Evolutionary conservation across 805 yeast genomes (phyloP).

Genomic region (Pichia rugopelliculosa): DNA sequence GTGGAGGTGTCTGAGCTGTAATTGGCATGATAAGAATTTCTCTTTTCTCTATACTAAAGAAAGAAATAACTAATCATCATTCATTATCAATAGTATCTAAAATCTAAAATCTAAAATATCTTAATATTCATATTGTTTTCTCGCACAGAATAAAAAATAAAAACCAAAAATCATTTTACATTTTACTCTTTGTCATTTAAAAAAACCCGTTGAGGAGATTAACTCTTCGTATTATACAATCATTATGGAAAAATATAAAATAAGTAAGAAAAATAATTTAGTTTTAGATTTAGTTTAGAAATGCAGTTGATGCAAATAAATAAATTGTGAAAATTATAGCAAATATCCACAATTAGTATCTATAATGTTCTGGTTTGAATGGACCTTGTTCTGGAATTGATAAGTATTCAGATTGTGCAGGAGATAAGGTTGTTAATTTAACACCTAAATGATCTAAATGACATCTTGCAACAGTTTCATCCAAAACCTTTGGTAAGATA

Average conservation of each 20-base stretch:
- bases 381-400: conserved; percentile 92
- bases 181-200: no score
- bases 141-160: no score
- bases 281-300: neutral
- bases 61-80: no score
- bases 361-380: conserved; percentile 95
- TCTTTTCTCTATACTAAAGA: neutral
- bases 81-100: no score
- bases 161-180: no score
- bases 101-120: no score
- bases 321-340: neutral
- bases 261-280: neutral
- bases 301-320: conserved; percentile 29
- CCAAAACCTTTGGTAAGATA: conserved; percentile 94
- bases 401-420: conserved; percentile 88
- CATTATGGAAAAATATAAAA: conserved; percentile 3
- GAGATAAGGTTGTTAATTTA: conserved; percentile 66
- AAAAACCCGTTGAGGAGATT: conserved; percentile 11
- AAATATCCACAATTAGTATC: conserved; percentile 54
- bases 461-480: conserved; percentile 96
- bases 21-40: neutral
- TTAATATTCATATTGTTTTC: no score
- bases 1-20: neutral
- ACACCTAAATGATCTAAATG: conserved; percentile 95
- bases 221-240: conserved; percentile 7